Conservation (phyloP, 1,139 yeast species). For the Diutina mesorugosa region DNA sequence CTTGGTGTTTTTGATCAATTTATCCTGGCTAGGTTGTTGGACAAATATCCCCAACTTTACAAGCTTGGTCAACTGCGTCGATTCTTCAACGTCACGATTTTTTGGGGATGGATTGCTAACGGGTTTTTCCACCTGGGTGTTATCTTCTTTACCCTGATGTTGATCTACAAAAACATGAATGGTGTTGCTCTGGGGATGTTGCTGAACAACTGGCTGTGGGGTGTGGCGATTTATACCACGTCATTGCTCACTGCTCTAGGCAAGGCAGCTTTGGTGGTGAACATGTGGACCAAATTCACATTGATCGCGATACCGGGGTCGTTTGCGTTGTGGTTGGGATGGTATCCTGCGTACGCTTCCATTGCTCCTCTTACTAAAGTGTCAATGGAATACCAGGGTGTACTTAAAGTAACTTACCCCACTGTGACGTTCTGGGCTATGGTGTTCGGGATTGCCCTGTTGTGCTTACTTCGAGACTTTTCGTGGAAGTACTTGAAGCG, state of each 20-base stretch:
- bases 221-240: slow-evolving; percentile 79
- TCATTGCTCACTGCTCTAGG: slow-evolving; percentile 86
- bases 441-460: slow-evolving; percentile 56
- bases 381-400: slow-evolving; percentile 77
- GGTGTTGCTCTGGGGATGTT: slow-evolving; percentile 54
- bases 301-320: slow-evolving; percentile 93
- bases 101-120: slow-evolving; percentile 96
- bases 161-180: slow-evolving; percentile 59
- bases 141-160: slow-evolving; percentile 60
- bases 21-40: slow-evolving; percentile 78
- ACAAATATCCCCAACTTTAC: slow-evolving; percentile 86
- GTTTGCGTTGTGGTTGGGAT: slow-evolving; percentile 65
- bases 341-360: slow-evolving; percentile 78
- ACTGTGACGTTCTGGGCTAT: slow-evolving; percentile 78
- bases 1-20: slow-evolving; percentile 96
- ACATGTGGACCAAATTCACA: slow-evolving; percentile 92
- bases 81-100: slow-evolving; percentile 81
- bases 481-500: slow-evolving; percentile 92
- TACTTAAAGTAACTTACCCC: slow-evolving; percentile 63
- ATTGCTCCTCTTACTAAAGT: slow-evolving; percentile 78
- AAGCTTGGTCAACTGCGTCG: slow-evolving; percentile 80
- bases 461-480: slow-evolving; percentile 78
- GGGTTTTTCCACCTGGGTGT: slow-evolving; percentile 92
- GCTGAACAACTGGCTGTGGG: slow-evolving; percentile 95
- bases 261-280: slow-evolving; percentile 85